Conservation (phyloP, 495 filamentous ascomycete species). For the Pyrenula massariospora region DNA sequence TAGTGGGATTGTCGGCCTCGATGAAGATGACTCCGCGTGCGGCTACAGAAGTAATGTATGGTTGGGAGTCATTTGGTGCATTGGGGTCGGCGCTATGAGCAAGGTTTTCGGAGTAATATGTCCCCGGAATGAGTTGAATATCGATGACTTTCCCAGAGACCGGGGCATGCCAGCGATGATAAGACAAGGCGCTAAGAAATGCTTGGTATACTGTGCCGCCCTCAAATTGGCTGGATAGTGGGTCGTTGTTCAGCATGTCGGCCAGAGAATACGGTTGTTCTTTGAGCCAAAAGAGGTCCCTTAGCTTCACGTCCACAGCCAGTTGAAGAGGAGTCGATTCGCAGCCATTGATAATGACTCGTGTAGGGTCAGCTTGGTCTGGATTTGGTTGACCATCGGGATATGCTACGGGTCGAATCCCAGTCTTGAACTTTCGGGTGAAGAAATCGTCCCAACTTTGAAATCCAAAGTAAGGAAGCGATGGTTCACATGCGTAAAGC, state of each 20-base stretch:
- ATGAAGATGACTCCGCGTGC: conserved; percentile 58
- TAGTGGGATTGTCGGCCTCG: conserved; percentile 50
- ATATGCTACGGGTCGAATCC: conserved; percentile 44
- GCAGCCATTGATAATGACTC: conserved; percentile 52
- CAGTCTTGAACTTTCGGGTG: conserved; percentile 43
- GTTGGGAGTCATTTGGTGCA: conserved; percentile 25
- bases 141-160: conserved; percentile 45
- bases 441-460: conserved; percentile 72
- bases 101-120: conserved; percentile 56
- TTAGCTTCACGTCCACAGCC: conserved; percentile 10
- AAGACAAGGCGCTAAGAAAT: conserved; percentile 50
- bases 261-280: conserved; percentile 50
- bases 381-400: conserved; percentile 25
- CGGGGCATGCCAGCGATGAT: conserved; percentile 62
- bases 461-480: conserved; percentile 36
- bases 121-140: conserved; percentile 45
- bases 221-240: conserved; percentile 39
- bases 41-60: conserved; percentile 44
- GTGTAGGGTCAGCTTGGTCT: neutral
- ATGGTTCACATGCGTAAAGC: neutral
- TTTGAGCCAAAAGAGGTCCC: conserved; percentile 54
- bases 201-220: conserved; percentile 57
- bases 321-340: conserved; percentile 39
- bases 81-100: conserved; percentile 28
- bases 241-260: conserved; percentile 50